These are phyloP conservation scores for Chytriomyces sp. DNA, from an alignment of 192 early-diverging fungal species.

Conservation along the genomic window DNA sequence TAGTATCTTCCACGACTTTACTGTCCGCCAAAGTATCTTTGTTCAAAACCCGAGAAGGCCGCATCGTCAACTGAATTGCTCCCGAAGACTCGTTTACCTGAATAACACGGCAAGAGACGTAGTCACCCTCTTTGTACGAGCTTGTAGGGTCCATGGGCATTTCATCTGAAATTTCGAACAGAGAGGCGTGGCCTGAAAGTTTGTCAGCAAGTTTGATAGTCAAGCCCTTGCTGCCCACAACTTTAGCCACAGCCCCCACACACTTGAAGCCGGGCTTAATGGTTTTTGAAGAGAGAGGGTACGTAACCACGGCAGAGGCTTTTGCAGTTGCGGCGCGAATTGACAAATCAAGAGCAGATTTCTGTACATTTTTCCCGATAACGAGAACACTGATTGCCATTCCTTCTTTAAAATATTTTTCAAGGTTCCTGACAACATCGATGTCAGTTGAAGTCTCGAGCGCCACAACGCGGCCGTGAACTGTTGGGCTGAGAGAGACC, in stretches of 20 bases:
- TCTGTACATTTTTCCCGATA: slow-evolving; percentile 25
- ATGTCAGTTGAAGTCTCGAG: slow-evolving; percentile 38
- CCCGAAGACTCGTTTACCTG: slow-evolving; percentile 51
- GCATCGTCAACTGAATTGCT: slow-evolving; percentile 66
- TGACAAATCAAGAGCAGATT: slow-evolving; percentile 36
- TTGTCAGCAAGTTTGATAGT: slow-evolving; percentile 56
- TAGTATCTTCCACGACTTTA: slow-evolving; percentile 21
- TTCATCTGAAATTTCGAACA: slow-evolving; percentile 62
- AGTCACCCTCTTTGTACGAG: slow-evolving; percentile 29
- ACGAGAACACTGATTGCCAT: slow-evolving; percentile 38
- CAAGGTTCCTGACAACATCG: slow-evolving; percentile 23
- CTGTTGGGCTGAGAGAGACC: slow-evolving; percentile 39
- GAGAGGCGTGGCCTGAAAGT: slow-evolving; percentile 61
- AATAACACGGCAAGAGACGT: slow-evolving; percentile 42
- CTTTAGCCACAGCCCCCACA: slow-evolving; percentile 55
- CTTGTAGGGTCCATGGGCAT: slow-evolving; percentile 40
- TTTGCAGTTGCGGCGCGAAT: slow-evolving; percentile 15
- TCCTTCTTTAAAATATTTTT: slow-evolving; percentile 39
- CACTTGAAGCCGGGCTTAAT: slow-evolving; percentile 59
- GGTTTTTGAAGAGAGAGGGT: slow-evolving; percentile 43
- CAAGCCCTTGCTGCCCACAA: slow-evolving; percentile 51
- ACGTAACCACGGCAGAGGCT: not conserved
- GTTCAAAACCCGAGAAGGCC: slow-evolving; percentile 36
- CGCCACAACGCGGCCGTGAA: slow-evolving; percentile 43
- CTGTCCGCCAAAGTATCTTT: slow-evolving; percentile 9